Percentiles rank a stretch among this genome's conserved stretches.
phyloP scores from a whole-genome alignment of 2,329 filamentous ascomycete genomes.

The Ascomycota sp. region DNA sequence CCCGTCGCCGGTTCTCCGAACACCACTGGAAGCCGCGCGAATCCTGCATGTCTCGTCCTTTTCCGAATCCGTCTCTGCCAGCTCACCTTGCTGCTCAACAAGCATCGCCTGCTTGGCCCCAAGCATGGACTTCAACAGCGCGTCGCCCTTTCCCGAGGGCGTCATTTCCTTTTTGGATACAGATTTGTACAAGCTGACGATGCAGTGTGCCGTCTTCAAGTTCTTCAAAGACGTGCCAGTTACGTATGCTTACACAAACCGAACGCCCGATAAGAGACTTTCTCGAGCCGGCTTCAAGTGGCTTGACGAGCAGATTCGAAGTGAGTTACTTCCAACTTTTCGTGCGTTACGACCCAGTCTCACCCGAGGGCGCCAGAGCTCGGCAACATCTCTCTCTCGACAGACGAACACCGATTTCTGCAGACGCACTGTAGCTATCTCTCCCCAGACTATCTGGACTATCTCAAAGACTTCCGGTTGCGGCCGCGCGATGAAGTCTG shows the following conservation, averaged over 20 bases:
- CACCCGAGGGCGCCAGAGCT: slow-evolving; percentile 38
- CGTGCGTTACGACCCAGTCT: slow-evolving; percentile 5
- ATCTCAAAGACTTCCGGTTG: slow-evolving; percentile 63
- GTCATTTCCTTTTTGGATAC: slow-evolving; percentile 71
- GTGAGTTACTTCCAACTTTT: slow-evolving; percentile 23
- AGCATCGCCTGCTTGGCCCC: not conserved
- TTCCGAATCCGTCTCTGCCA: not conserved
- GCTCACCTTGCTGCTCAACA: not conserved
- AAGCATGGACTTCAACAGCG: slow-evolving; percentile 44
- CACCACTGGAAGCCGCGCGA: no score
- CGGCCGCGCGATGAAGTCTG: slow-evolving; percentile 63
- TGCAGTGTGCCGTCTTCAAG: slow-evolving; percentile 93
- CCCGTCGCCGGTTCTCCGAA: no score
- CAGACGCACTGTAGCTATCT: slow-evolving; percentile 65
- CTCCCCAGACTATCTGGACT: slow-evolving; percentile 55
- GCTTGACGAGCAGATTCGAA: slow-evolving; percentile 66
- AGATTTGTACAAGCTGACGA: slow-evolving; percentile 86
- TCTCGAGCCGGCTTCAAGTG: slow-evolving; percentile 67
- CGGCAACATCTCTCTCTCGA: slow-evolving; percentile 56
- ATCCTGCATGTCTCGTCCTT: not conserved
- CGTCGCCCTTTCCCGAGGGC: slow-evolving; percentile 49
- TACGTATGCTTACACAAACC: slow-evolving; percentile 86
- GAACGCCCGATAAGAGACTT: slow-evolving; percentile 83
- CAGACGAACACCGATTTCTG: slow-evolving; percentile 65
- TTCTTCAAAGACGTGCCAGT: slow-evolving; percentile 72